Percentiles rank a stretch among this genome's conserved stretches.
These are phyloP conservation scores for Geranium rotundifolium DNA, from an alignment of 345 rosid species.

Conservation along the genomic window DNA sequence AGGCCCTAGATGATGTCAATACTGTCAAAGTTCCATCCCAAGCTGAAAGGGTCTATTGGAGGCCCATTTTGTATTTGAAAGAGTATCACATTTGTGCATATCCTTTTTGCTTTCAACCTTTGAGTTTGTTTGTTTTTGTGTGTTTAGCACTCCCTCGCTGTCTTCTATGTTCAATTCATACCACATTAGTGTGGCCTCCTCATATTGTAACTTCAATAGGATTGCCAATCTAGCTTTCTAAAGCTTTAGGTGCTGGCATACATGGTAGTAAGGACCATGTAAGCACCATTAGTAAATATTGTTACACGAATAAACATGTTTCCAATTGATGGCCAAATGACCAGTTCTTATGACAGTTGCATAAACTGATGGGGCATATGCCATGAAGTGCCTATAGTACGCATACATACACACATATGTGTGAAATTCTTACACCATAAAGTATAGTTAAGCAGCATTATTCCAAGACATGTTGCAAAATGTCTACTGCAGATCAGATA, in stretches of 20 bases:
- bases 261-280: background rate
- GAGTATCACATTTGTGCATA: conserved; percentile 16
- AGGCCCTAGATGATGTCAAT: conserved; percentile 61
- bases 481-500: background rate
- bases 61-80: conserved; percentile 12
- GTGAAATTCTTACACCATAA: no score
- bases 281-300: background rate
- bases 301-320: background rate
- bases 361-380: background rate
- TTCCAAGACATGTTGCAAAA: background rate
- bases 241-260: background rate
- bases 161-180: no score
- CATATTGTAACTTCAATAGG: background rate
- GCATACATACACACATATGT: no score
- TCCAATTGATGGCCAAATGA: background rate
- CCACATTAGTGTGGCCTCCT: background rate
- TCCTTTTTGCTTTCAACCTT: background rate
- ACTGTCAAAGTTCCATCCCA: background rate
- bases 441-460: background rate
- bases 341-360: background rate
- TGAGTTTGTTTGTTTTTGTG: background rate
- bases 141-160: no score
- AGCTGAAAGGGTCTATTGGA: background rate
- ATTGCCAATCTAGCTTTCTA: background rate
- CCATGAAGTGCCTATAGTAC: no score